A percentile compares a stretch with the other conserved stretches of the same genome.
Conservation (phyloP, 345 rosid genomes). For the Ailanthus altissimus region DNA sequence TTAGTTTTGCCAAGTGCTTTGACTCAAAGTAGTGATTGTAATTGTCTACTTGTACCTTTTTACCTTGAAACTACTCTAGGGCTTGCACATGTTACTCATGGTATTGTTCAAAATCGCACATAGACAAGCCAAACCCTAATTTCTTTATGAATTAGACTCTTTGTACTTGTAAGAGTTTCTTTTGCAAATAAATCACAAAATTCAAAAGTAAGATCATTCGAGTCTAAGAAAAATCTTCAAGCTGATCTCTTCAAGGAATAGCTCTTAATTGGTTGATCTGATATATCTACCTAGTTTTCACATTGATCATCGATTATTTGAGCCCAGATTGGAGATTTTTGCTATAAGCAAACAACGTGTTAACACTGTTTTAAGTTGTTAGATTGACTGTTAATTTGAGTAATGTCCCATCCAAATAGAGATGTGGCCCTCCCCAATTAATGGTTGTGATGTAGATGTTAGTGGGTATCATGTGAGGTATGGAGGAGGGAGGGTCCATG, state of each 20-base stretch:
- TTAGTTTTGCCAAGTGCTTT: slow-evolving; percentile 24
- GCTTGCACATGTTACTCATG: neutral
- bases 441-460: slow-evolving; percentile 44
- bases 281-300: slow-evolving; percentile 19
- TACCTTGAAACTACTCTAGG: neutral
- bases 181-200: neutral
- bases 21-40: slow-evolving; percentile 18
- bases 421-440: slow-evolving; percentile 45
- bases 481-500: slow-evolving; percentile 43
- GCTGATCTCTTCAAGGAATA: neutral
- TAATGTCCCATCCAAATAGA: slow-evolving; percentile 38
- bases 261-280: slow-evolving; percentile 27
- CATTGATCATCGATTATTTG: slow-evolving; percentile 6
- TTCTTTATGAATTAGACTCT: neutral
- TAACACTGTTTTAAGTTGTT: slow-evolving; percentile 21
- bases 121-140: neutral
- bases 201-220: slow-evolving; percentile 22
- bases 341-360: neutral
- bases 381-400: slow-evolving; percentile 17
- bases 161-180: neutral
- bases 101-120: neutral
- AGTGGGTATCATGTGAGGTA: slow-evolving; percentile 58
- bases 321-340: slow-evolving; percentile 4
- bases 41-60: slow-evolving; percentile 6
- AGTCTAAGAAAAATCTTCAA: neutral